Evolutionary conservation across 2,329 filamentous ascomycete species (phyloP).

Genomic region (Fusarium foetens): DNA sequence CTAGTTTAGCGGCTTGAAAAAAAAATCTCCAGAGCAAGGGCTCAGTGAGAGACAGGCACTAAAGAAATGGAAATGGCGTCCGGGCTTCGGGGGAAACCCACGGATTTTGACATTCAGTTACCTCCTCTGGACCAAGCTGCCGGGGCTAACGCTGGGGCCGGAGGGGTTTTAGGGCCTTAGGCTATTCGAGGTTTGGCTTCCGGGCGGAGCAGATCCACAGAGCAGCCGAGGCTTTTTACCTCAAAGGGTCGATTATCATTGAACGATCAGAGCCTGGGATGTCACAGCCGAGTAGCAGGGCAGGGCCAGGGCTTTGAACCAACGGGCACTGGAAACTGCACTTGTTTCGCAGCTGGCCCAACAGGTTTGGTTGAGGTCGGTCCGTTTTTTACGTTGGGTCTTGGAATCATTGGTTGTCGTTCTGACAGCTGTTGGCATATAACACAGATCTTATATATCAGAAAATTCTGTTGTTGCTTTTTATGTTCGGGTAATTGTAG

Average conservation of each 20-base stretch:
- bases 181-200: conserved; percentile 20
- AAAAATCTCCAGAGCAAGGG: conserved; percentile 2
- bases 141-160: conserved; percentile 21
- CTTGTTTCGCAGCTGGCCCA: conserved; percentile 2
- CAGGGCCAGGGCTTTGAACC: neutral
- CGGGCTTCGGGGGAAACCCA: conserved; percentile 35
- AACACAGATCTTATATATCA: conserved; percentile 8
- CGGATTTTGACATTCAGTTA: conserved; percentile 29
- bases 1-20: neutral
- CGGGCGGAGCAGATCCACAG: conserved; percentile 10
- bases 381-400: conserved; percentile 9
- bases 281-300: neutral
- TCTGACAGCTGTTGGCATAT: conserved; percentile 18
- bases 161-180: conserved; percentile 20
- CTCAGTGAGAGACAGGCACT: neutral
- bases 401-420: conserved; percentile 9
- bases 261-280: conserved; percentile 27
- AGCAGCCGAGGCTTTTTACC: conserved; percentile 10
- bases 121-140: conserved; percentile 31
- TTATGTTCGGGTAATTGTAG: neutral
- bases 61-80: conserved; percentile 16
- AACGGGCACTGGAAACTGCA: conserved; percentile 15
- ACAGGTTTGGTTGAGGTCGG: neutral
- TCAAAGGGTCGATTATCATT: conserved; percentile 22
- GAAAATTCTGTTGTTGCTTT: neutral